Conservation (phyloP, 805 yeast genomes). For the Debaryomyces castellii region DNA sequence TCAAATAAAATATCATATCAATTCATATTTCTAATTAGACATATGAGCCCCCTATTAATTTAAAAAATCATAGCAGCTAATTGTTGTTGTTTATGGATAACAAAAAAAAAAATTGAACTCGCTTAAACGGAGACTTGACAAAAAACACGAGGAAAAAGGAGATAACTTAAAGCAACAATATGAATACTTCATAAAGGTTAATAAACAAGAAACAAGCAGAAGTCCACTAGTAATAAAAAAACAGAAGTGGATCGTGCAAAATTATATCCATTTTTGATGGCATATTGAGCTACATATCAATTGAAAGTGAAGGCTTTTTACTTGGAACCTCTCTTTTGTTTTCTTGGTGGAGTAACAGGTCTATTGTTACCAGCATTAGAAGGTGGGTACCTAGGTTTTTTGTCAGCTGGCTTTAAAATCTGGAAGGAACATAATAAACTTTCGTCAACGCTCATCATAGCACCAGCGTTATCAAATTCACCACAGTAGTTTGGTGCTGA, state of each 20-base stretch:
- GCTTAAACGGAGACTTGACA: neutral
- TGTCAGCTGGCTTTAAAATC: slow-evolving; percentile 96
- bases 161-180: neutral
- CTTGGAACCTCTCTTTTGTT: slow-evolving; percentile 51
- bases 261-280: neutral
- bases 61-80: neutral
- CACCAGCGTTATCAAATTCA: slow-evolving; percentile 98
- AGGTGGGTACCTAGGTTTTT: slow-evolving; percentile 71
- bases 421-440: slow-evolving; percentile 93
- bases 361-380: slow-evolving; percentile 43
- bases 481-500: slow-evolving; percentile 99
- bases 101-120: neutral
- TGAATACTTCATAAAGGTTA: neutral
- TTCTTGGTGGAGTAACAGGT: slow-evolving; percentile 60
- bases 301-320: slow-evolving; percentile 16
- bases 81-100: neutral
- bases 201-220: slow-evolving; percentile 1
- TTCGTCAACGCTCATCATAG: slow-evolving; percentile 99
- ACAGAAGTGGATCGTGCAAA: neutral
- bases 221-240: neutral
- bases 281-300: neutral
- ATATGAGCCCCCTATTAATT: neutral
- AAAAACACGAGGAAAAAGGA: neutral
- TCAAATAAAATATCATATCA: neutral
- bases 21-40: neutral